Evolutionary conservation across 768 basidiomycete species (phyloP).

Genomic region (Lactarius indigo): DNA sequence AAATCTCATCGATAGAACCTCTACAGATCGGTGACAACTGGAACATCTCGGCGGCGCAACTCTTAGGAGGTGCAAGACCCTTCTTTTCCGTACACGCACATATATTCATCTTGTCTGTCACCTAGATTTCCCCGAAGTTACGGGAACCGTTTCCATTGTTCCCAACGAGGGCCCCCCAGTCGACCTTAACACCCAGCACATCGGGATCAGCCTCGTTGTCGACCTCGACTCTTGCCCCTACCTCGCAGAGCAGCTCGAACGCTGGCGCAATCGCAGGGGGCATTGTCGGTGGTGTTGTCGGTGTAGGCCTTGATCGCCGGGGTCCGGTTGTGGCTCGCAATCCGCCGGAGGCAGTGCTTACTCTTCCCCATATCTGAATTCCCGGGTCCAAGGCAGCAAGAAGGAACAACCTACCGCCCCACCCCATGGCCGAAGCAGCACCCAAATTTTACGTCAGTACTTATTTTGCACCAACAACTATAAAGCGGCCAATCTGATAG

Average conservation of each 20-base stretch:
- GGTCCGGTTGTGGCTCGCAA: slow-evolving; percentile 39
- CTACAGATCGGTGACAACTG: slow-evolving; percentile 9
- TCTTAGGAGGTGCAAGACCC: not conserved
- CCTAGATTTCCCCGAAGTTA: slow-evolving; percentile 6
- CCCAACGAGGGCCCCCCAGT: not conserved
- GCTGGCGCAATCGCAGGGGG: slow-evolving; percentile 64
- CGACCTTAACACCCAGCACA: too few species aligned
- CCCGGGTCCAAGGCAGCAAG: not conserved
- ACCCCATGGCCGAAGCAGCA: too few species aligned
- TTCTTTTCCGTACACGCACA: not conserved
- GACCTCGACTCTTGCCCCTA: not conserved
- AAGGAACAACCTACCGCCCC: not conserved
- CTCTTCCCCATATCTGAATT: slow-evolving; percentile 15
- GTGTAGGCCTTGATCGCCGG: slow-evolving; percentile 43
- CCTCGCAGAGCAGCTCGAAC: slow-evolving; percentile 26
- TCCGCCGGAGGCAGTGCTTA: slow-evolving; percentile 31
- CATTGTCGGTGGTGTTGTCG: slow-evolving; percentile 52
- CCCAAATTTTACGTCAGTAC: too few species aligned
- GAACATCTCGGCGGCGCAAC: not conserved
- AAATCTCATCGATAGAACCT: not conserved
- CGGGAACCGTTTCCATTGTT: not conserved
- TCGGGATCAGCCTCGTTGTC: not conserved
- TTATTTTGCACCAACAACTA: too few species aligned
- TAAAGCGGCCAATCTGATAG: too few species aligned
- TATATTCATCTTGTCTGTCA: not conserved